Conservation (phyloP, 2,329 filamentous ascomycete genomes). For the Huntiella decipiens region DNA sequence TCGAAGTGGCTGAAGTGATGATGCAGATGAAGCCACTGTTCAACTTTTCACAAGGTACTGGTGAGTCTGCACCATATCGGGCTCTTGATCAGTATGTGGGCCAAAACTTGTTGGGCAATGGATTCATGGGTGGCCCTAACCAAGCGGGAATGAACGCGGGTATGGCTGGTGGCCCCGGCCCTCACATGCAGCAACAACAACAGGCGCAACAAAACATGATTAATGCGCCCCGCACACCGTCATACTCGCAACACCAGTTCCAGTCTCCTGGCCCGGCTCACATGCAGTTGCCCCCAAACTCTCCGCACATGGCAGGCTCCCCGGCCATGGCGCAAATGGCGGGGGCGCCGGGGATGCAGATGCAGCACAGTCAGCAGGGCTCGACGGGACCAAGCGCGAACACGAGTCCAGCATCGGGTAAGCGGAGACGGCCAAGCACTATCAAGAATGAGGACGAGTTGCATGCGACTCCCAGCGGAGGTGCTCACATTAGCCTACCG, state of each 20-base stretch:
- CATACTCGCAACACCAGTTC: constrained; percentile 31
- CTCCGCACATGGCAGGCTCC: constrained; percentile 38
- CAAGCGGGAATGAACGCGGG: constrained; percentile 20
- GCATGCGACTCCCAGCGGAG: constrained; percentile 26
- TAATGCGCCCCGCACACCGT: constrained; percentile 30
- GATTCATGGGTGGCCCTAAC: not conserved
- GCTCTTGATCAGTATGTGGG: constrained; percentile 43
- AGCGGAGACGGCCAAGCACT: constrained; percentile 35
- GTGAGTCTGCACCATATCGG: constrained; percentile 33
- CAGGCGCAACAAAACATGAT: not conserved
- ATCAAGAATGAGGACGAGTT: constrained; percentile 35
- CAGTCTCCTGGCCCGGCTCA: constrained; percentile 40
- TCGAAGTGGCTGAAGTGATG: constrained; percentile 49
- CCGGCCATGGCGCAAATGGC: constrained; percentile 44
- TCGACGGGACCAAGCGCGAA: constrained; percentile 49
- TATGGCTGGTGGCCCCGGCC: constrained; percentile 21
- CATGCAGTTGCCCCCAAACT: constrained; percentile 37
- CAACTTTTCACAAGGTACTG: constrained; percentile 34
- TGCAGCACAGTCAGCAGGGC: constrained; percentile 49
- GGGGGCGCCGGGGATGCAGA: constrained; percentile 41
- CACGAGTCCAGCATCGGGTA: constrained; percentile 43
- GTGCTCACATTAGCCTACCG: constrained; percentile 31
- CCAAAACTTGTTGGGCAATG: constrained; percentile 23
- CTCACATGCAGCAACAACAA: not conserved
- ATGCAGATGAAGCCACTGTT: constrained; percentile 48